Evolutionary conservation across 257 asterid species (phyloP).

Genomic region (Solanum commersonii): DNA sequence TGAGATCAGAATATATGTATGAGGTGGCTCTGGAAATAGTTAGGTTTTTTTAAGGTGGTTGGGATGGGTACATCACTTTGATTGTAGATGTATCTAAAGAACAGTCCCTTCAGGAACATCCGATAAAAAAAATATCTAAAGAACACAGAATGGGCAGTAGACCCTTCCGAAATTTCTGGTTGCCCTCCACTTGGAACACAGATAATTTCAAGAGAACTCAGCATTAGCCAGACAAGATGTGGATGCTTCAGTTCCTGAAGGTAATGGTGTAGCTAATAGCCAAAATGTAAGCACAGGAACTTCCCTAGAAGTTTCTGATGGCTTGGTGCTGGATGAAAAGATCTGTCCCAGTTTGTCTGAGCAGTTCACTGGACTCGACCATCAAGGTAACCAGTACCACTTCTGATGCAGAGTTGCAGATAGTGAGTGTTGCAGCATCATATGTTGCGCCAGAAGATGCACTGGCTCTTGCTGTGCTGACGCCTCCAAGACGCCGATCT

Average conservation of each 20-base stretch:
- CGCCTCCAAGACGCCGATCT: slow-evolving; percentile 39
- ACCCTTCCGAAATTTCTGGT: no score
- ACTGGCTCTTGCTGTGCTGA: slow-evolving; percentile 19
- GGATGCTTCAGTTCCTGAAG: slow-evolving; percentile 29
- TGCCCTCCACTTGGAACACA: no score
- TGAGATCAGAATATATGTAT: no score
- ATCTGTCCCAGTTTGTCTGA: slow-evolving; percentile 20
- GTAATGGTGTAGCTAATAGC: slow-evolving; percentile 9
- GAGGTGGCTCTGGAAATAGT: no score
- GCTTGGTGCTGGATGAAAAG: slow-evolving; percentile 22
- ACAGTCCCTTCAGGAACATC: no score
- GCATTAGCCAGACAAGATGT: slow-evolving; percentile 24
- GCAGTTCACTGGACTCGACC: slow-evolving; percentile 23
- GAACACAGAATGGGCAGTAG: no score
- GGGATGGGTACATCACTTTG: no score
- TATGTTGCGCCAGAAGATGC: slow-evolving; percentile 16
- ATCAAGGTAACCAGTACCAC: slow-evolving; percentile 18
- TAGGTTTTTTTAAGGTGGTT: no score
- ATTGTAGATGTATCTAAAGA: no score
- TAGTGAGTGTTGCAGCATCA: slow-evolving; percentile 14
- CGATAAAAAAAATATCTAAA: no score
- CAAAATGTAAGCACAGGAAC: slow-evolving; percentile 18
- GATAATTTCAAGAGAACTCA: slow-evolving; percentile 17
- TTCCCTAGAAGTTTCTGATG: slow-evolving; percentile 26
- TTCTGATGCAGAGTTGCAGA: not conserved